Evolutionary conservation across 805 yeast species (phyloP).

Genomic region (Yamadazyma nakazawae): DNA sequence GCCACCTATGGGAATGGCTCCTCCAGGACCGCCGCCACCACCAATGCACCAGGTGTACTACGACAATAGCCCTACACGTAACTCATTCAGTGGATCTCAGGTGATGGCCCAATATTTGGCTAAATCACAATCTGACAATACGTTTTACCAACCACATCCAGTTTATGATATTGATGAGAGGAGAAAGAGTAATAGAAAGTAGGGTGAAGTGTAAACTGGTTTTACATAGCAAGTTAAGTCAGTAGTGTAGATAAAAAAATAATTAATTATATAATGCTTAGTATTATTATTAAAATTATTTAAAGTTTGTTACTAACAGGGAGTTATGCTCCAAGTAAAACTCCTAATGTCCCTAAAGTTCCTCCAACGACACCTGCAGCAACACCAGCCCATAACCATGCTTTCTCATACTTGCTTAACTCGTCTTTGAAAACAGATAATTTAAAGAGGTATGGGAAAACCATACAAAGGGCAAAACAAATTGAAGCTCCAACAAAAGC

Average conservation of each 20-base stretch:
- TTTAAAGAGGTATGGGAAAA: slow-evolving; percentile 39
- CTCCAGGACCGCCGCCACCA: slow-evolving; percentile 11
- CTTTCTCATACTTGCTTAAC: slow-evolving; percentile 11
- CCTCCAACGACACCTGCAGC: slow-evolving; percentile 1
- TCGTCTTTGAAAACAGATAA: slow-evolving; percentile 21
- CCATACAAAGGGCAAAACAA: slow-evolving; percentile 40
- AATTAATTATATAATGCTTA: background rate
- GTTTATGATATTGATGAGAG: slow-evolving; percentile 12
- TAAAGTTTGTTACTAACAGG: too few relatives aligned
- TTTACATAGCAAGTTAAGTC: slow-evolving; percentile 4
- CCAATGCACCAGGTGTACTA: slow-evolving; percentile 4
- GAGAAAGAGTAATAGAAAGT: slow-evolving; percentile 5
- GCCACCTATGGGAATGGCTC: slow-evolving; percentile 9
- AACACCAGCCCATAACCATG: slow-evolving; percentile 2
- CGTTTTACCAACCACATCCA: slow-evolving; percentile 41
- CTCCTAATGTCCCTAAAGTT: slow-evolving; percentile 5
- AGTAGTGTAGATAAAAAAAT: background rate
- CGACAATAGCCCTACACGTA: slow-evolving; percentile 7
- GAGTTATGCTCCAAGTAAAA: slow-evolving; percentile 1
- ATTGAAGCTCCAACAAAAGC: slow-evolving; percentile 42
- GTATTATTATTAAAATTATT: too few relatives aligned
- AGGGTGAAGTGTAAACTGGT: slow-evolving; percentile 6
- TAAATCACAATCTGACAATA: slow-evolving; percentile 58
- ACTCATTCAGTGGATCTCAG: slow-evolving; percentile 52
- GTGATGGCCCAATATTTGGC: slow-evolving; percentile 78